Percentiles rank a stretch among this genome's conserved stretches.
phyloP scores from a whole-genome alignment of 1,284 basidiomycete species.

The Moniliophthora roreri region DNA sequence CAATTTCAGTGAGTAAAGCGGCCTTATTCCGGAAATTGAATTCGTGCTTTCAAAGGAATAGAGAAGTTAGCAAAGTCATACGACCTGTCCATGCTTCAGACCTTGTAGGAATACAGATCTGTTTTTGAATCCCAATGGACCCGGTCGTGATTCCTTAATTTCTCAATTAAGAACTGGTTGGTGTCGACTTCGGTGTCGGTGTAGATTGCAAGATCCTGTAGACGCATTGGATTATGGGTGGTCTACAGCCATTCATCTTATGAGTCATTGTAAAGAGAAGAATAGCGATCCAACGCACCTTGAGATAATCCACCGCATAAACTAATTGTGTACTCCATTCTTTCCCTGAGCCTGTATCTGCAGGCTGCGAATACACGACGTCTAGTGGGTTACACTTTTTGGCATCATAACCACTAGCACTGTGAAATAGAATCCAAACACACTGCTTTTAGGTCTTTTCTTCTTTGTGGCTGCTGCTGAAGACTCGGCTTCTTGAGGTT shows the following conservation, averaged over 20 bases:
- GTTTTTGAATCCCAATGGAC: slow-evolving; percentile 81
- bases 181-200: slow-evolving; percentile 75
- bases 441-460: slow-evolving; percentile 65
- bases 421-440: slow-evolving; percentile 28
- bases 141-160: slow-evolving; percentile 79
- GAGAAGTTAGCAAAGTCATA: background rate
- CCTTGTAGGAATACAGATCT: slow-evolving; percentile 83
- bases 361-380: slow-evolving; percentile 82
- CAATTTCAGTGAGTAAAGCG: slow-evolving; percentile 79
- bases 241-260: slow-evolving; percentile 39
- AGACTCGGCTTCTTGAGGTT: slow-evolving; percentile 22
- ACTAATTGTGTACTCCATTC: slow-evolving; percentile 88
- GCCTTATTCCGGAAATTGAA: slow-evolving; percentile 83
- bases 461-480: slow-evolving; percentile 54
- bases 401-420: slow-evolving; percentile 16
- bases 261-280: slow-evolving; percentile 3
- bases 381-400: slow-evolving; percentile 36
- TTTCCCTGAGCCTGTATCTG: slow-evolving; percentile 76
- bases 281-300: slow-evolving; percentile 36
- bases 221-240: slow-evolving; percentile 76
- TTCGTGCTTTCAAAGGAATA: slow-evolving; percentile 62
- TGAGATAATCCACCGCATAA: slow-evolving; percentile 81
- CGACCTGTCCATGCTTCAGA: slow-evolving; percentile 26
- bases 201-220: slow-evolving; percentile 82
- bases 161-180: slow-evolving; percentile 70